Evolutionary conservation across 1,139 yeast genomes (phyloP), one percentile per base, ranked within the genome.

Genomic region (Zygosaccharomyces pseudobailii): DNA sequence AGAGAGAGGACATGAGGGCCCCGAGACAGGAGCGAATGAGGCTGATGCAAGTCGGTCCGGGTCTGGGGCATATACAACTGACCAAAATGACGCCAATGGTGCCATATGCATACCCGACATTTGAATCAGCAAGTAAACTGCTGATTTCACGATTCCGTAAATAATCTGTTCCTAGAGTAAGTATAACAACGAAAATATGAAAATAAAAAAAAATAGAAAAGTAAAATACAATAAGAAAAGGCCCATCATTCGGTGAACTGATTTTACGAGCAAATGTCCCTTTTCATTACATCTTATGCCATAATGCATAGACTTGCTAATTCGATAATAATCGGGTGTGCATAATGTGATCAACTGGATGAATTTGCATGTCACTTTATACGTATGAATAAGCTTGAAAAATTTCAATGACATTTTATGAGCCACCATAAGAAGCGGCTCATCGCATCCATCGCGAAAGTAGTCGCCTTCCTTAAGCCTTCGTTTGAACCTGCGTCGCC

Each of bases 41-140:
- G 22, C 37, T 13, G 22, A 23, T 4, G 21, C 39, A 3, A 35
- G 23, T 19, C 22, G 28, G 20, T 34, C 25, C 9, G 32, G 40
- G 6, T 34, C 36, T 9, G 45, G 45, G 8, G 20, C 42, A 13
- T 48, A 43, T 35, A 40, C 39, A 24, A 48, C 46, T 6, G 50
- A 49, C 8, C 52, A 49, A 19, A 49, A 49, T 27, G 43, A 48
- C 21, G 50, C 52, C 32, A 43, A 49, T 21, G 52, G 52, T 17
- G 45, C 50, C 20, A 49, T 49, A 33, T 49, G 52, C 40, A 49
- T 49, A 36, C 52, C 52, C 23, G 52, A 49, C 25, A 49, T 49
- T 25, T 49, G 33, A 41, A 13, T 13, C 20, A 19, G 22, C 24
- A n/a, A 19, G 20, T 32, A 40, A 47, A 24, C n/a, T 10, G 13